Conservation (phyloP, 148 eudicot genomes). For the Amaranthus hypochondriacus region DNA sequence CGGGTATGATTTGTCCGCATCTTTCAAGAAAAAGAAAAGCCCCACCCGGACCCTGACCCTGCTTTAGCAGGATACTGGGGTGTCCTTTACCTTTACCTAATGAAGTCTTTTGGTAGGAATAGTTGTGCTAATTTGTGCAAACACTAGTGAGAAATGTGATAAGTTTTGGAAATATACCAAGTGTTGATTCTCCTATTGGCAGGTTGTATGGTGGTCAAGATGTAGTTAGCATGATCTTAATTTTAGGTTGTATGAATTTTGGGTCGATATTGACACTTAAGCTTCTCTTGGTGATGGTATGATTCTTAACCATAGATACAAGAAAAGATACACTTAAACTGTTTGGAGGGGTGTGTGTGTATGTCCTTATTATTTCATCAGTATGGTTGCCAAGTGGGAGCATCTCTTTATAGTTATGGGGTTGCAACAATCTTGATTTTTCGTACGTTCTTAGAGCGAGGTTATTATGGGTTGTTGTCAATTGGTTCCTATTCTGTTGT, state of each 20-base stretch:
- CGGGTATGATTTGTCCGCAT: no score
- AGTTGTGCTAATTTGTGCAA: constrained; percentile 6
- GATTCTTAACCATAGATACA: neutral
- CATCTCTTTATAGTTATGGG: neutral
- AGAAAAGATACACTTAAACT: neutral
- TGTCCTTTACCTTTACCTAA: no score
- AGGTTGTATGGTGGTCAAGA: neutral
- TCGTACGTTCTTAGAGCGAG: neutral
- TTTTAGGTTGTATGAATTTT: neutral
- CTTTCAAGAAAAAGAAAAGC: no score
- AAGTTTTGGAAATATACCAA: neutral
- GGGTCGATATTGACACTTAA: neutral
- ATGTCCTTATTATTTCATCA: no score
- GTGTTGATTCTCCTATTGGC: neutral
- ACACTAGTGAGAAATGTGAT: neutral
- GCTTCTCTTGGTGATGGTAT: neutral
- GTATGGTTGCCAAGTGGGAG: no score
- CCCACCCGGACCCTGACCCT: no score
- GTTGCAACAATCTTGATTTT: neutral
- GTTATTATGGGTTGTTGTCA: neutral
- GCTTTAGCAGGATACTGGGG: no score
- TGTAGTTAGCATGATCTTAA: neutral
- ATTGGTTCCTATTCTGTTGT: neutral
- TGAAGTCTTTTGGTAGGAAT: neutral
- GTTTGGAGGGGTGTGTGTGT: no score